Evolutionary conservation across 305 asterid genomes (phyloP).

Genomic region (Salvia sclarea): DNA sequence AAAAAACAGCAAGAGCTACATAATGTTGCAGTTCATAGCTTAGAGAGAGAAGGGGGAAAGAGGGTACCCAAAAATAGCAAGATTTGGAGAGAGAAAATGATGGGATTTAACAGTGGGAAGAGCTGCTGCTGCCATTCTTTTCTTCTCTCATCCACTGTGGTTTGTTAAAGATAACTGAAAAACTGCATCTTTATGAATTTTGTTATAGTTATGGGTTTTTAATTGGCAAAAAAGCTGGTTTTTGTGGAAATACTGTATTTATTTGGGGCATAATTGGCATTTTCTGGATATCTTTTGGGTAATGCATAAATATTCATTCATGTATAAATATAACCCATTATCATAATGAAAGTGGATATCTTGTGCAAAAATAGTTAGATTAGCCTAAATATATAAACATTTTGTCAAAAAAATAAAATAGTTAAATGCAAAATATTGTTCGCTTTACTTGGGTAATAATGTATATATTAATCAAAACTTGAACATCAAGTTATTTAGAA

Average conservation of each 20-base stretch:
- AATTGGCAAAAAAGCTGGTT: slow-evolving; percentile 1
- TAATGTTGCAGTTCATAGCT: background rate
- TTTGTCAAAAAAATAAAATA: too few species aligned
- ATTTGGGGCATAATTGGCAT: slow-evolving; percentile 17
- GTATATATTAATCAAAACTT: too few species aligned
- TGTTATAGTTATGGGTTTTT: slow-evolving; percentile 1
- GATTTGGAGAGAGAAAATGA: slow-evolving; percentile 41
- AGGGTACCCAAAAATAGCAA: slow-evolving; percentile 41
- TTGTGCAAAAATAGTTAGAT: too few species aligned
- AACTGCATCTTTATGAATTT: slow-evolving; percentile 17
- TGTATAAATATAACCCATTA: too few species aligned
- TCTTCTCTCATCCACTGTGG: slow-evolving; percentile 43
- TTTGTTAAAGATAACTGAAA: slow-evolving; percentile 38
- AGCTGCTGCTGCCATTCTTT: slow-evolving; percentile 51
- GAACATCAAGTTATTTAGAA: too few species aligned
- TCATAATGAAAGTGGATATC: too few species aligned
- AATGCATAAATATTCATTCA: too few species aligned
- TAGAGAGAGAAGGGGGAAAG: background rate
- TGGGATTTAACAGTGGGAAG: slow-evolving; percentile 49
- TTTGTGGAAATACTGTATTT: slow-evolving; percentile 14
- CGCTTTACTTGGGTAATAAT: too few species aligned
- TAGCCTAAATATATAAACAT: too few species aligned
- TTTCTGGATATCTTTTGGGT: background rate
- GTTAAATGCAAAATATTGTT: too few species aligned
- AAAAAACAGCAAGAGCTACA: slow-evolving; percentile 10